phyloP scores from a whole-genome alignment of 2,329 filamentous ascomycete species.

The Taxawa tesnikishii region DNA sequence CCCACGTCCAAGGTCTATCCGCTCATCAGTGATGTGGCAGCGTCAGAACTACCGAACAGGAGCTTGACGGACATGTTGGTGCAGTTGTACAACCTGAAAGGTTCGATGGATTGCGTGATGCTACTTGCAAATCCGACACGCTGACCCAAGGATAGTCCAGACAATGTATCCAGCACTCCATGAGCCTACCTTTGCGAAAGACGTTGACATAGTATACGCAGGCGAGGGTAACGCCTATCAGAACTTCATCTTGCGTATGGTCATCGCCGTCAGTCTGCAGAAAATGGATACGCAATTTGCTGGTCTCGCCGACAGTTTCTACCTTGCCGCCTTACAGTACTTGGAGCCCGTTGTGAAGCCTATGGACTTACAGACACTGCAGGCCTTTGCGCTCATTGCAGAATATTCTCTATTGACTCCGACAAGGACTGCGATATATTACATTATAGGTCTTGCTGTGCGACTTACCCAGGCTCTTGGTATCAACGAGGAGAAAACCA shows the following conservation, averaged over 20 bases:
- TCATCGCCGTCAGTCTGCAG: conserved; percentile 88
- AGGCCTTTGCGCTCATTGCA: conserved; percentile 76
- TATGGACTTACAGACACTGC: conserved; percentile 84
- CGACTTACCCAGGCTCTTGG: conserved; percentile 83
- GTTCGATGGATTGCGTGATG: too few species aligned
- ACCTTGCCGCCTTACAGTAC: conserved; percentile 73
- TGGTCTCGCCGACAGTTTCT: conserved; percentile 91
- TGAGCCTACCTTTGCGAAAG: conserved; percentile 62
- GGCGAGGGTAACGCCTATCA: conserved; percentile 63
- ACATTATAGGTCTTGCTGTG: conserved; percentile 77
- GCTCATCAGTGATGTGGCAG: conserved; percentile 74
- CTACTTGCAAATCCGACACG: background rate
- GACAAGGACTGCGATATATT: conserved; percentile 84
- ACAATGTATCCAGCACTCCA: conserved; percentile 80
- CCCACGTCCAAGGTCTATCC: conserved; percentile 74
- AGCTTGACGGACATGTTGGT: conserved; percentile 66
- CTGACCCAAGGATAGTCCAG: conserved; percentile 48
- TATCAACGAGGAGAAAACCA: conserved; percentile 78
- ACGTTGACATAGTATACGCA: conserved; percentile 70
- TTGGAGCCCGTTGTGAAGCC: conserved; percentile 72
- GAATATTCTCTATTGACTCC: conserved; percentile 90
- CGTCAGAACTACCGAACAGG: conserved; percentile 60
- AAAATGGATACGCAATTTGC: conserved; percentile 82
- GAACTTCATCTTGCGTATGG: conserved; percentile 81
- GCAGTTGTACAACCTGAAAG: conserved; percentile 75